Conservation (phyloP, 257 asterid species). For the Solanum chiquidenum region DNA sequence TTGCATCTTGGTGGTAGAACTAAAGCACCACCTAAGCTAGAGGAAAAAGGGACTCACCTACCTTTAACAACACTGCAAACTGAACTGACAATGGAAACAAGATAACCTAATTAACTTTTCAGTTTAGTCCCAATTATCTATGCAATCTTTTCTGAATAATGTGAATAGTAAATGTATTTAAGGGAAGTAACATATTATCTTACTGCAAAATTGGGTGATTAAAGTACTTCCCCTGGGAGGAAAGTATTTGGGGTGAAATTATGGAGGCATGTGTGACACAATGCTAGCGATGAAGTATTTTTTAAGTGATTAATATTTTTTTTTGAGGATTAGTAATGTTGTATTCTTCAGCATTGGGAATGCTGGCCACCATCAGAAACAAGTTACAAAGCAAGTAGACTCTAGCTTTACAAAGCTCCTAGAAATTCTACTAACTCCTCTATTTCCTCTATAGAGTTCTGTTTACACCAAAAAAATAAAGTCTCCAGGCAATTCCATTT, state of each 20-base stretch:
- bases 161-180: not conserved
- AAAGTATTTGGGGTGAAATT: not conserved
- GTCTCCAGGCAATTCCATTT: no score
- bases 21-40: not conserved
- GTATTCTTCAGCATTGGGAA: no score
- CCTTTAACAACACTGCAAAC: not conserved
- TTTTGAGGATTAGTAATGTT: no score
- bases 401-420: no score
- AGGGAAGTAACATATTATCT: not conserved
- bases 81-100: not conserved
- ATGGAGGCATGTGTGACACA: not conserved
- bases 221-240: not conserved
- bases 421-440: no score
- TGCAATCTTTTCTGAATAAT: not conserved
- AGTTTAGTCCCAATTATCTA: not conserved
- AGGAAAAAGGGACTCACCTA: not conserved
- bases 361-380: no score
- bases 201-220: not conserved
- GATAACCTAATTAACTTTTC: not conserved
- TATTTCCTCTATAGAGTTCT: no score
- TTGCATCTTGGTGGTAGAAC: not conserved
- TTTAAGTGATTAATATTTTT: not conserved
- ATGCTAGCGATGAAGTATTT: not conserved
- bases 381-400: no score
- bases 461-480: no score